Base-by-base conservation (phyloP, 2,329 filamentous ascomycete species). In the Corynespora cassiicola region DNA sequence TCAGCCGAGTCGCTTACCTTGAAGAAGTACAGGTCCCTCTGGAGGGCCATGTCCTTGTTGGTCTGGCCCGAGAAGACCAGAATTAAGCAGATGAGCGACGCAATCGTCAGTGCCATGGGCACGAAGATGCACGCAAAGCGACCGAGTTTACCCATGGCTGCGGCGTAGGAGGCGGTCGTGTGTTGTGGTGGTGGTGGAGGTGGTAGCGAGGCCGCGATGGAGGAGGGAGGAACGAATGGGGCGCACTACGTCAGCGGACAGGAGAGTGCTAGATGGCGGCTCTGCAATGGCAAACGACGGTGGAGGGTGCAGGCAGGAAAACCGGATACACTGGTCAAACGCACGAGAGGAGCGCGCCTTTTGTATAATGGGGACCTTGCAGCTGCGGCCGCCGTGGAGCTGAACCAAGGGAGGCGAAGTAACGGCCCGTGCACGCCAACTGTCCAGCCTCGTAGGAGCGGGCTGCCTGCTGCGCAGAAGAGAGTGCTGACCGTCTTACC, bases 51-150 rank as follows among this genome's bases (percentile, higher is more conserved):
- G 39, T 65, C 66, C 44, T 75, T 73, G 52, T 76, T 76, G 43
- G 77, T 77, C 53, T 80, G 79, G 22, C 79, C 80, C 33, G 82
- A 52, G 47, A 80, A 77, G 35, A 85, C 75, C 24, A 85, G 63
- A 31, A 80, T 58, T 37, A 84, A 68, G 55, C 86, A 87, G 58
- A 73, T 73, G 58, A 96, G 76, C 42, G 87, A 86, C 49, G 80
- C 87, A 57, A 94, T 73, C 14, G 89, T 92, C 61, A 96, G 80
- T 50, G 82, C 76, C 72, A 96, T 90, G 45, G 92, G 92, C 75
- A 90, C 76, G 71, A 88, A 81, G 72, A 97, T 94, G 73, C 90
- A 96, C 68, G 88, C 75, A 59, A 92, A 82, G 63, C 92, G 83
- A 55, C 89, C 91, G 63, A 81, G 77, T 73, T 86, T 84, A 48